Percentiles rank a stretch among this genome's conserved stretches.
phyloP scores from a whole-genome alignment of 129 eudicot species.

The Mikania micrantha region DNA sequence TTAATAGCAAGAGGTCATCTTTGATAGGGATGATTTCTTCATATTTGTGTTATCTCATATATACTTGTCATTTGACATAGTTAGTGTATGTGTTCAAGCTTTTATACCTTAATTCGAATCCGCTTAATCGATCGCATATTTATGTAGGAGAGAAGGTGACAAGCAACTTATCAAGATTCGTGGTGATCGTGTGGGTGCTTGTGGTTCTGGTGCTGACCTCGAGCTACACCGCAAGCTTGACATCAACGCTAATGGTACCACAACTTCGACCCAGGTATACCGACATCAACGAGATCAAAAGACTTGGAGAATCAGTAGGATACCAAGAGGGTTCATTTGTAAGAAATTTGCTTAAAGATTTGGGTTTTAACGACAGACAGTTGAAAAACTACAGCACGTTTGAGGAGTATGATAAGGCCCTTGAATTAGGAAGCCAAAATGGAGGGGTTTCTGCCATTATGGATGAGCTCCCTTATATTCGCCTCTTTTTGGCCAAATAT shows the following conservation, averaged over 20 bases:
- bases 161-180: conserved; percentile 35
- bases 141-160: conserved; percentile 27
- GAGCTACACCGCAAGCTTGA: conserved; percentile 51
- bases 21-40: no score
- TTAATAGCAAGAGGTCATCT: no score
- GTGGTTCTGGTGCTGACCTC: conserved; percentile 39
- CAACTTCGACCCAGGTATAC: conserved; percentile 16
- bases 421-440: not conserved
- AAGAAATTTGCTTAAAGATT: not conserved
- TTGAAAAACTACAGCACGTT: not conserved
- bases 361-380: not conserved
- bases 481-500: not conserved
- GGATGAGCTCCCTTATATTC: conserved; percentile 1
- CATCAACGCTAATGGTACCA: conserved; percentile 36
- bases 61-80: no score
- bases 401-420: not conserved
- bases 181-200: conserved; percentile 16
- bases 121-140: no score
- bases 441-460: not conserved
- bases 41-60: no score
- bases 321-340: conserved; percentile 13
- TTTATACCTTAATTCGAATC: no score
- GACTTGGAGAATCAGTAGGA: conserved; percentile 17
- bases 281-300: not conserved
- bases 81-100: no score